These are phyloP conservation scores for Larix kaempferi DNA, from an alignment of 75 land plant genomes.

Conservation along the genomic window DNA sequence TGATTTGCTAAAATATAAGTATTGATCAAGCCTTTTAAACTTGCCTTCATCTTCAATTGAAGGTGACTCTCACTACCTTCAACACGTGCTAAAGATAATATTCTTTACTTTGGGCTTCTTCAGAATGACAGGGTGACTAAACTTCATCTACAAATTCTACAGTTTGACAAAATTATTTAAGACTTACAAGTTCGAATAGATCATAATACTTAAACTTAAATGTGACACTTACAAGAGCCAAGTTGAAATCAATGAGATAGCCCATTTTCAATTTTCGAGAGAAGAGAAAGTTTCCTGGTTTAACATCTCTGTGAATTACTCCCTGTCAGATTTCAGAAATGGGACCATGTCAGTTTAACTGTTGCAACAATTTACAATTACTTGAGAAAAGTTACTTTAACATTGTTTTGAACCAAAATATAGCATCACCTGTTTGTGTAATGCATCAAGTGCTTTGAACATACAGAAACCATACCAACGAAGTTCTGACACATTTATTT, in stretches of 20 bases:
- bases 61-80: no score
- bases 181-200: no score
- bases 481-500: conserved; percentile 65
- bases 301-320: conserved; percentile 86
- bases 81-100: no score
- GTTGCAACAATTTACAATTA: not conserved
- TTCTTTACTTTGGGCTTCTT: no score
- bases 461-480: conserved; percentile 86
- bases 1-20: no score
- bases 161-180: no score
- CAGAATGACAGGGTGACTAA: no score
- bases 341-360: not conserved
- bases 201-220: not conserved
- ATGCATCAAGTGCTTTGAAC: conserved; percentile 74
- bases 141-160: no score
- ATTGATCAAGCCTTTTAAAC: no score
- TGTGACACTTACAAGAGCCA: conserved; percentile 66
- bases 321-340: conserved; percentile 47
- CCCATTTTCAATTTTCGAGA: conserved; percentile 64
- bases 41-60: no score
- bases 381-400: no score
- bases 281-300: conserved; percentile 97
- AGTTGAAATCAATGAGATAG: conserved; percentile 91
- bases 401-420: not conserved
- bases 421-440: conserved; percentile 70